phyloP scores from a whole-genome alignment of 495 filamentous ascomycete genomes.

The Letharia lupina region DNA sequence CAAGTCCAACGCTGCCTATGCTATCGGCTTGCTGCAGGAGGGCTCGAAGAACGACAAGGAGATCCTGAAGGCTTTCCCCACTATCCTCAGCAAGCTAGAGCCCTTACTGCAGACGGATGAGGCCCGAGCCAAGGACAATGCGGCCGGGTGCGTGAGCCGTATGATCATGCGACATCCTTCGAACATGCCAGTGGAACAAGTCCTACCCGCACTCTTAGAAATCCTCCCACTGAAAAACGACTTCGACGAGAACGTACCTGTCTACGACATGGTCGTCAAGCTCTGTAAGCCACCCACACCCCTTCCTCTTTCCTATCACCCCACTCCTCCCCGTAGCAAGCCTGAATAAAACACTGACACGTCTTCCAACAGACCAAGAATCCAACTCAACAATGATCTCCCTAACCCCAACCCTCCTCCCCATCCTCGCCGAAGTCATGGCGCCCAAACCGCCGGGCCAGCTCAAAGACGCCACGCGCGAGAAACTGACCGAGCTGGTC shows the following conservation, averaged over 20 bases:
- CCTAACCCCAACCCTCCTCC: constrained; percentile 69
- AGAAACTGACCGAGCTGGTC: constrained; percentile 59
- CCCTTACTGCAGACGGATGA: constrained; percentile 66
- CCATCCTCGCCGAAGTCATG: constrained; percentile 73
- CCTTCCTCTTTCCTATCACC: constrained; percentile 1
- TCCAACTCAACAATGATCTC: constrained; percentile 62
- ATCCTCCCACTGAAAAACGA: constrained; percentile 87
- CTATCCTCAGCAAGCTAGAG: constrained; percentile 76
- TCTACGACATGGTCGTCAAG: constrained; percentile 79
- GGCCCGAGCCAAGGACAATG: constrained; percentile 81
- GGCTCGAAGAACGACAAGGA: constrained; percentile 64
- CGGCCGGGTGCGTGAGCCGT: constrained; percentile 82
- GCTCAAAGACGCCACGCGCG: constrained; percentile 70
- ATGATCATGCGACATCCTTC: constrained; percentile 83
- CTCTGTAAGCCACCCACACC: constrained; percentile 55
- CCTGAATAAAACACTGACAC: neutral
- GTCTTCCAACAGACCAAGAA: constrained; percentile 48
- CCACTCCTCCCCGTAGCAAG: neutral
- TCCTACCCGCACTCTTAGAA: constrained; percentile 69
- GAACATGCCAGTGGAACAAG: constrained; percentile 66
- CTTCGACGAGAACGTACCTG: constrained; percentile 90
- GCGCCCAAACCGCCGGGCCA: constrained; percentile 61
- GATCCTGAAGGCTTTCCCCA: constrained; percentile 62
- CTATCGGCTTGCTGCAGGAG: constrained; percentile 71
- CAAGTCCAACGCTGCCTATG: constrained; percentile 90